Evolutionary conservation across 805 yeast genomes (phyloP), one percentile per base, ranked within the genome.

Genomic region (Wickerhamiella vanderwaltii): DNA sequence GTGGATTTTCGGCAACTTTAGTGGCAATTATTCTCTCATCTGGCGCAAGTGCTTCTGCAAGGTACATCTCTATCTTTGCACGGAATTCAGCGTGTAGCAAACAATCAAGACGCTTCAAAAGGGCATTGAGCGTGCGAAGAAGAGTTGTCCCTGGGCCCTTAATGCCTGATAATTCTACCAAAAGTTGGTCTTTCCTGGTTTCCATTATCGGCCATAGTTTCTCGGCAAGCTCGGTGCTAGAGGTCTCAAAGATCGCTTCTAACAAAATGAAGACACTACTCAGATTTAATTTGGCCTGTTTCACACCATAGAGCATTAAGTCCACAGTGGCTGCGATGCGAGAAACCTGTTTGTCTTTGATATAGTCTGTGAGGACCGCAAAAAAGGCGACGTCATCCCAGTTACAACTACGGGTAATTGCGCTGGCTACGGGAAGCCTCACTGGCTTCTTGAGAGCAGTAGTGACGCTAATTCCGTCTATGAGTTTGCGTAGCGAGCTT

Each of bases 361-460:
- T 28, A 9, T 20, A 22, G 3, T 20, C 5, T 22, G 36, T 26
- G 26, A 22, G 26, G 16, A 26, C 36, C 15, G 19, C 36, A 3
- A 33, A n/a, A 18, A 33, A 33, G 26, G 17, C 15, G 6, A 12
- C 17, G 12, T 33, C 23, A 22, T 15, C 6, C 36, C 36, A 33
- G 13, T 20, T 18, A 4, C 19, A 5, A 3, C 13, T 20, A 12
- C 28, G 11, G 11, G 25, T 20, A 20, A 33, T 33, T 20, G 20
- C n/a, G n/a, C 36, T 33, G 11, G 36, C 18, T n/a, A n/a, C 25
- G 17, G 36, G 36, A 12, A 33, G 36, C 17, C 22, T 33, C 6
- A 33, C 36, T 22, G 18, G 18, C 4, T 4, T 11, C 7, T 20
- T 5, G 7, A 33, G 36, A 13, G 36, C 36, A 5, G 24, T 17